Conservation (phyloP, 2,329 filamentous ascomycete species). For the Ophiostoma fasciatum region DNA sequence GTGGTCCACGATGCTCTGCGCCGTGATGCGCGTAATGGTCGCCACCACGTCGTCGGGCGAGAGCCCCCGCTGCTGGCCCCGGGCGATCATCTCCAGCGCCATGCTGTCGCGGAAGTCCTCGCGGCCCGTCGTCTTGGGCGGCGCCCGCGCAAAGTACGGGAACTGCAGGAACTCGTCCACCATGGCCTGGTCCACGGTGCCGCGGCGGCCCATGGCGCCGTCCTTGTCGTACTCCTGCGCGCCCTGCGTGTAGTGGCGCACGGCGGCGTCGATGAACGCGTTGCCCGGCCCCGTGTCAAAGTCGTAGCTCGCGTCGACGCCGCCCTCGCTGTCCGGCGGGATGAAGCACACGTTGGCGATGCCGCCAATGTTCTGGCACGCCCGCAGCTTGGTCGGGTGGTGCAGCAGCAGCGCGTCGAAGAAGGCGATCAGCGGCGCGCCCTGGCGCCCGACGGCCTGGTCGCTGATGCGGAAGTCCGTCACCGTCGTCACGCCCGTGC, state of each 20-base stretch:
- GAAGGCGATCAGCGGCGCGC: slow-evolving; percentile 40
- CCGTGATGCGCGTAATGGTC: slow-evolving; percentile 43
- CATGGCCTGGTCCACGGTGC: slow-evolving; percentile 33
- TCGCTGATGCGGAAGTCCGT: slow-evolving; percentile 44
- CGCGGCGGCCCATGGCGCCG: slow-evolving; percentile 32
- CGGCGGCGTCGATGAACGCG: slow-evolving; percentile 39
- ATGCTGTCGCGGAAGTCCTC: slow-evolving; percentile 49
- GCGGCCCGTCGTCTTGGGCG: slow-evolving; percentile 42
- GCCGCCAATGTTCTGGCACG: slow-evolving; percentile 46
- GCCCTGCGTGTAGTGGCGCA: slow-evolving; percentile 37
- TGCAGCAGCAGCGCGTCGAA: slow-evolving; percentile 41
- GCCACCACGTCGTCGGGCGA: slow-evolving; percentile 38
- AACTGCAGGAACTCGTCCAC: slow-evolving; percentile 33
- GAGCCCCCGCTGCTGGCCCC: slow-evolving; percentile 28
- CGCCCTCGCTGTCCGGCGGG: slow-evolving; percentile 27
- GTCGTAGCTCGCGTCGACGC: slow-evolving; percentile 23
- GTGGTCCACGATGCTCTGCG: slow-evolving; percentile 38
- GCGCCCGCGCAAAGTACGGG: slow-evolving; percentile 33
- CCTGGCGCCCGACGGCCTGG: slow-evolving; percentile 39
- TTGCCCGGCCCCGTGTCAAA: slow-evolving; percentile 44
- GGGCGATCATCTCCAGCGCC: slow-evolving; percentile 34
- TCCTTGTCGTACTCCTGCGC: slow-evolving; percentile 34
- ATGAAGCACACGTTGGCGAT: slow-evolving; percentile 48
- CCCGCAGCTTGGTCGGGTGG: slow-evolving; percentile 39
- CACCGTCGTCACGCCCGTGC: slow-evolving; percentile 42